Evolutionary conservation across 805 yeast genomes (phyloP), one percentile per base, ranked within the genome.

Genomic region (Candida railenensis): DNA sequence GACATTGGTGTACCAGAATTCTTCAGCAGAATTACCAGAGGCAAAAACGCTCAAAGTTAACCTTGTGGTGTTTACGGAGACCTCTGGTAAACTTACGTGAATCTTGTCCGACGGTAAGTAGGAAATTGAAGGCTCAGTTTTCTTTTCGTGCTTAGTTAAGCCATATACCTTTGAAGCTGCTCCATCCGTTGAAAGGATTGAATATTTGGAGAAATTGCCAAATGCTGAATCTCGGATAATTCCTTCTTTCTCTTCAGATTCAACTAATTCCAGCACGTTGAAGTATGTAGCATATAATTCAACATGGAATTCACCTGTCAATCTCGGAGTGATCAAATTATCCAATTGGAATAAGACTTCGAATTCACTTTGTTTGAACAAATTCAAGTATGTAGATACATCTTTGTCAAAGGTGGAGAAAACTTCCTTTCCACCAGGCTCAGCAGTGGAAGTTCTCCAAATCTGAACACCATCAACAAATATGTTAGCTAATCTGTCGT

Each of bases 381-480:
- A 60, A 0, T 67, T 52, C 5, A 73, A 55, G 58, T 78, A 87
- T 14, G 67, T 60, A 2, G 90, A 74, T 1, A 87, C 76, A 59
- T 89, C 96, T 58, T 86, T 88, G 25, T 75, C 67, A 45, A 76
- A 66, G 3, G 63, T 56, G 21, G 86, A 78, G 52, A 71, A 77
- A 8, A 77, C 76, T 2, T 66, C 53, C 12, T 57, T 59, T 38
- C 66, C 62, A 40, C 70, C 67, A 2, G 96, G 96, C 63, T 55
- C 83, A 64, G 47, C 82, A 2, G 96, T 89, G 2, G 92, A 84
- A 1, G 89, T 82, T 63, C 96, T 78, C 96, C 96, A 89, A 34
- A 89, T 67, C 51, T 87, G 87, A 14, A 76, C 70, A 28, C 83
- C 87, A 47, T 74, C 73, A 28, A 86, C 62, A 54, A 76, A 83